Evolutionary conservation across 78 protist genomes (phyloP), one percentile per base, ranked within the genome.

Genomic region (Tieghemostelium lacteum): DNA sequence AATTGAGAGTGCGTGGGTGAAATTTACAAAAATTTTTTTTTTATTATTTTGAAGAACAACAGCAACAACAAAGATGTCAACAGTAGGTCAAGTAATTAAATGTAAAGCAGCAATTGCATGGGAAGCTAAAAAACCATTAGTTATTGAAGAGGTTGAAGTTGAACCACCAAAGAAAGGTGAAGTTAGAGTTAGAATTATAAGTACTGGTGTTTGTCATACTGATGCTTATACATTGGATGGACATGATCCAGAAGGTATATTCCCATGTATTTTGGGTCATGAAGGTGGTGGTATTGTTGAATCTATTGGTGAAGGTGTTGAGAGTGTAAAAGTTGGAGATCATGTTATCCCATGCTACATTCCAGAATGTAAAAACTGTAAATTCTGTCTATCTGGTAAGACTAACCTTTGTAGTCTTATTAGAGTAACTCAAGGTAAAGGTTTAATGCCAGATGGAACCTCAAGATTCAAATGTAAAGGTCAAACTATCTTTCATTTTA

Each of bases 231-330:
- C 98, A 24, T 55, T 61, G 7, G 61, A 50, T 36, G 95, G 86
- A 20, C 37, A 45, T 10, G 96, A 95, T 39, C 55, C 93, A 39
- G 98, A 96, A 91, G 98, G 98, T 52, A 37, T 86, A 12, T 97
- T 96, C 94, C 98, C 95, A 50, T 58, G 55, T 75, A 94, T 97
- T 57, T 89, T 97, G 20, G 99, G 99, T 29, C 98, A 98, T 67
- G 99, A 98, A 69, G 99, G 96, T 31, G 97, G 94, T 60, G 97
- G 97, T 63, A 26, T 96, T 20, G 99, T 98, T 40, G 98, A 97
- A 92, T 34, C 73, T 19, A 91, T 98, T 33, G 99, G 99, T 54
- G 98, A 96, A 88, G 99, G 97, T 40, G 99, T 96, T 14, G 93
- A 95, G 2, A 40, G 67, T 19, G 94, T 87, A 28, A 58, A 67